A percentile compares a stretch with the other conserved stretches of the same genome.
Conservation (phyloP, 495 filamentous ascomycete species). For the Amphirosellinia nigrospora region DNA sequence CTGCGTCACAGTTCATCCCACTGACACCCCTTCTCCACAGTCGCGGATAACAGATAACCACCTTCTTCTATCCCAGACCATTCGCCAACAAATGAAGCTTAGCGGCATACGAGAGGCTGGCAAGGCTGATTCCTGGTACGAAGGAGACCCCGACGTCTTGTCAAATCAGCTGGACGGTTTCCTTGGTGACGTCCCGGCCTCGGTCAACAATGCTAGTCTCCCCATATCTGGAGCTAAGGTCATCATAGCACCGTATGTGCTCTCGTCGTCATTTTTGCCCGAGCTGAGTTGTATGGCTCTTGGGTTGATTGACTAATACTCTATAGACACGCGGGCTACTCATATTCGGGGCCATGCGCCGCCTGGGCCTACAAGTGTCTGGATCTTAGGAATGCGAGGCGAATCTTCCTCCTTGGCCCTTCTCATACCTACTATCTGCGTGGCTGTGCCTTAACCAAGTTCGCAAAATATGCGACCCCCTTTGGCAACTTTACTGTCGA, state of each 20-base stretch:
- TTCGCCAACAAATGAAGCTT: conserved; percentile 30
- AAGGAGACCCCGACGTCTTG: conserved; percentile 62
- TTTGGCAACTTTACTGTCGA: conserved; percentile 83
- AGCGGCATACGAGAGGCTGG: conserved; percentile 65
- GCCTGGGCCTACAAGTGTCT: conserved; percentile 94
- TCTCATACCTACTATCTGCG: conserved; percentile 87
- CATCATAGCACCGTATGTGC: conserved; percentile 96
- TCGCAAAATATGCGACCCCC: conserved; percentile 81
- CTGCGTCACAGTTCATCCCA: neutral
- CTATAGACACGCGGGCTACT: conserved; percentile 89
- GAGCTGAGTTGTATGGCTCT: neutral
- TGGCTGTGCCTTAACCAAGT: conserved; percentile 77
- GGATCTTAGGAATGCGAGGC: conserved; percentile 80
- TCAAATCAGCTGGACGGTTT: conserved; percentile 76
- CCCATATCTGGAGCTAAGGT: conserved; percentile 80
- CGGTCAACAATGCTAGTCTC: conserved; percentile 63
- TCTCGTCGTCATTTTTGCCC: conserved; percentile 2
- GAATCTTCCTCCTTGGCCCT: conserved; percentile 92
- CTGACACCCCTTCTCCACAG: neutral
- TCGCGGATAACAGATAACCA: neutral
- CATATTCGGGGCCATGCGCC: conserved; percentile 91
- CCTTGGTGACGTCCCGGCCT: conserved; percentile 73
- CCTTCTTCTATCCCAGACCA: neutral
- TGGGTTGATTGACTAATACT: conserved; percentile 25
- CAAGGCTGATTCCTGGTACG: conserved; percentile 78